A percentile compares a stretch with the other conserved stretches of the same genome.
These are phyloP conservation scores for Chalciporus piperatoides DNA, from an alignment of 1,284 basidiomycete species.

Conservation along the genomic window DNA sequence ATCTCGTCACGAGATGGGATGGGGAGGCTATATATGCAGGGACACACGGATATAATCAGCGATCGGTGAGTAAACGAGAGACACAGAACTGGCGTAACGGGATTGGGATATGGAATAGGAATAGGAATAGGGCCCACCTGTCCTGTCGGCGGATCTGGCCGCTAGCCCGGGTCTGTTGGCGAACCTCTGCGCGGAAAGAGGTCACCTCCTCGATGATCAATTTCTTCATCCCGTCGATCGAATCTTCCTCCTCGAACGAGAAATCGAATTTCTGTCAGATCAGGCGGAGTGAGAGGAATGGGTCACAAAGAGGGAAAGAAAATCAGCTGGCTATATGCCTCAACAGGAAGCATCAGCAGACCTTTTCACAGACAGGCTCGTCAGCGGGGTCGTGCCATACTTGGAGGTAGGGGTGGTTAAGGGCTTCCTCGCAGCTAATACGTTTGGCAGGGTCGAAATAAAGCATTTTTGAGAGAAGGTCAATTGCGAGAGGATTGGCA, in stretches of 20 bases:
- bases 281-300: background rate
- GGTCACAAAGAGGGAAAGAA: background rate
- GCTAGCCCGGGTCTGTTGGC: constrained; percentile 67
- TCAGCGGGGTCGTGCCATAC: constrained; percentile 97
- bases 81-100: no score
- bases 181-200: constrained; percentile 82
- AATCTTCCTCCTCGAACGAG: constrained; percentile 95
- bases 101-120: background rate
- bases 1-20: constrained; percentile 79
- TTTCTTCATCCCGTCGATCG: constrained; percentile 95
- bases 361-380: constrained; percentile 76
- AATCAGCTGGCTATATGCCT: background rate
- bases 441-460: constrained; percentile 96
- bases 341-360: constrained; percentile 33
- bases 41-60: background rate
- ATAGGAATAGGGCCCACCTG: constrained; percentile 41
- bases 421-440: constrained; percentile 93
- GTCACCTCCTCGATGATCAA: constrained; percentile 94
- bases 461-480: constrained; percentile 87
- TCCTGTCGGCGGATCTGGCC: constrained; percentile 71
- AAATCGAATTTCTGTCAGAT: constrained; percentile 84
- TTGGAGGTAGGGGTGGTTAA: constrained; percentile 90
- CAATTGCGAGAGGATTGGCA: constrained; percentile 91
- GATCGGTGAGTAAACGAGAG: no score
- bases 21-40: constrained; percentile 48